phyloP scores from a whole-genome alignment of 2,329 filamentous ascomycete species.

The Neofusicoccum sp. region DNA sequence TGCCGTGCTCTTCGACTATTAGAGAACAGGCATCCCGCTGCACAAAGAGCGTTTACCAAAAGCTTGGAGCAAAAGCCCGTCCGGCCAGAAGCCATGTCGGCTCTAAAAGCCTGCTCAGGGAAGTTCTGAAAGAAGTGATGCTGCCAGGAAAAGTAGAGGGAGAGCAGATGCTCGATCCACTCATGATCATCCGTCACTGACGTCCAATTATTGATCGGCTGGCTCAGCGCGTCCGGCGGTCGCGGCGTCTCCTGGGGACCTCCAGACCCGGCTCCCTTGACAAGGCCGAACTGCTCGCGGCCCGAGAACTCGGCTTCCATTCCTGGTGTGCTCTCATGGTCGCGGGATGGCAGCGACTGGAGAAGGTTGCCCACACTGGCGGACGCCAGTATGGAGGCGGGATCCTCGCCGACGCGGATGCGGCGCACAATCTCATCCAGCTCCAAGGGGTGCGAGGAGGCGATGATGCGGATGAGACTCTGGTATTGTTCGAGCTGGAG shows the following conservation, averaged over 20 bases:
- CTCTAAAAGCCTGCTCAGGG: constrained; percentile 26
- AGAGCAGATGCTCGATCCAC: constrained; percentile 24
- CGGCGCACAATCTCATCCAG: constrained; percentile 27
- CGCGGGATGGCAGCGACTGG: constrained; percentile 10
- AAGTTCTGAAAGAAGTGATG: constrained; percentile 28
- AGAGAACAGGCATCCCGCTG: constrained; percentile 25
- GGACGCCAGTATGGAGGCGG: constrained; percentile 18
- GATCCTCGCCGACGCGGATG: constrained; percentile 22
- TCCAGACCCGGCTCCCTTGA: constrained; percentile 16
- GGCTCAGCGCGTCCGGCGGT: background rate
- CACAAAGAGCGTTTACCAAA: constrained; percentile 27
- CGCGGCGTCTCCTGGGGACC: background rate
- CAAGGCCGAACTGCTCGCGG: constrained; percentile 23
- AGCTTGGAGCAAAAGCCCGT: constrained; percentile 25
- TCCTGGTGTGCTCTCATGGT: constrained; percentile 19
- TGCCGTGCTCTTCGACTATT: constrained; percentile 16
- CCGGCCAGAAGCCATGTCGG: constrained; percentile 22
- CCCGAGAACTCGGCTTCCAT: constrained; percentile 25
- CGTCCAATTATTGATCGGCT: constrained; percentile 24
- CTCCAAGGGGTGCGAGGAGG: constrained; percentile 19
- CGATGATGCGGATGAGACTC: constrained; percentile 20
- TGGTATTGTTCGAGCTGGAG: constrained; percentile 18
- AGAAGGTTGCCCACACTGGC: constrained; percentile 11
- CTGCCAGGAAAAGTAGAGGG: constrained; percentile 27
- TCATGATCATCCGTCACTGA: constrained; percentile 24